Evolutionary conservation across 495 filamentous ascomycete genomes (phyloP).

Genomic region (Venustampulla echinocandica): DNA sequence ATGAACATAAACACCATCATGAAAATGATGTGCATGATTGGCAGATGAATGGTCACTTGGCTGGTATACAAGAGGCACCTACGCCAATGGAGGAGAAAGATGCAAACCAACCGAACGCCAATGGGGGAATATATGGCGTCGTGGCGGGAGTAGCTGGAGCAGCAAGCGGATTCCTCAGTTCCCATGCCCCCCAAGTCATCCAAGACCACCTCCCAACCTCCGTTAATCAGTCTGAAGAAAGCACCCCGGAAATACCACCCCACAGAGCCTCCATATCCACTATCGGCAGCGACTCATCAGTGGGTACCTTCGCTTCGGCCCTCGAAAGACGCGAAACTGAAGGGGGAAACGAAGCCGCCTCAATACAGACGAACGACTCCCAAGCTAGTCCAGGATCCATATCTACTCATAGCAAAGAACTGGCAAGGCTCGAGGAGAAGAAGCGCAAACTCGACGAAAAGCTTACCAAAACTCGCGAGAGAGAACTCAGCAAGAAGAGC

Average conservation of each 20-base stretch:
- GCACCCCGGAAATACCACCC: not conserved
- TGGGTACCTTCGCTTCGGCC: slow-evolving; percentile 38
- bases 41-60: slow-evolving; percentile 30
- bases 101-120: slow-evolving; percentile 3
- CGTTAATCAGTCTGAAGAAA: slow-evolving; percentile 1
- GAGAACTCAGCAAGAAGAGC: slow-evolving; percentile 30
- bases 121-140: slow-evolving; percentile 41
- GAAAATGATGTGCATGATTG: slow-evolving; percentile 21
- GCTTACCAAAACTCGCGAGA: slow-evolving; percentile 44
- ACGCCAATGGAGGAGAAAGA: not conserved
- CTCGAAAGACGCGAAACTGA: slow-evolving; percentile 26
- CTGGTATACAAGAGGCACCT: slow-evolving; percentile 20
- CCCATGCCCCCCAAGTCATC: slow-evolving; percentile 25
- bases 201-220: slow-evolving; percentile 38
- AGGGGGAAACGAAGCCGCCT: slow-evolving; percentile 18
- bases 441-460: slow-evolving; percentile 64
- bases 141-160: slow-evolving; percentile 35
- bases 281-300: slow-evolving; percentile 23
- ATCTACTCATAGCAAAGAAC: slow-evolving; percentile 24
- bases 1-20: slow-evolving; percentile 6
- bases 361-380: too few species aligned
- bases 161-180: slow-evolving; percentile 34
- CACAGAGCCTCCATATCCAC: slow-evolving; percentile 25
- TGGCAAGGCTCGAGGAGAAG: slow-evolving; percentile 63
- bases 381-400: slow-evolving; percentile 21